These are phyloP conservation scores for Telfairia occidentalis DNA, from an alignment of 331 rosid genomes.

Conservation along the genomic window DNA sequence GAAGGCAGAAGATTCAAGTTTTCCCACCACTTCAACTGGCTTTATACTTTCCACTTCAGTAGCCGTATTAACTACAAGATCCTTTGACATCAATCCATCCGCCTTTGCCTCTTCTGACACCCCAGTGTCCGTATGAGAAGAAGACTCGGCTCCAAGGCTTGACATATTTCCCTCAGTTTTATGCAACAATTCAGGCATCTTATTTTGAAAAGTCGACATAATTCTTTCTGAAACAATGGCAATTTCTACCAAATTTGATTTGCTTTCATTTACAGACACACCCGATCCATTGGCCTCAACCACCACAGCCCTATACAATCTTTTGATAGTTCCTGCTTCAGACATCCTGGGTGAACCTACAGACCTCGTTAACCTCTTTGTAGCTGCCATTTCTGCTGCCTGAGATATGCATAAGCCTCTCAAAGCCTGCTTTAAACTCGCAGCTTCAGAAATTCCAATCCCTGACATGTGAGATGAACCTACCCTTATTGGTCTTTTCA, in stretches of 20 bases:
- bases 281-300: slow-evolving; percentile 41
- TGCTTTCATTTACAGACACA: slow-evolving; percentile 37
- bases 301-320: slow-evolving; percentile 65
- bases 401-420: slow-evolving; percentile 93
- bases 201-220: slow-evolving; percentile 28
- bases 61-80: slow-evolving; percentile 34
- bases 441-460: slow-evolving; percentile 88
- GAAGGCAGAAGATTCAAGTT: slow-evolving; percentile 24
- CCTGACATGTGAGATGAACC: slow-evolving; percentile 64
- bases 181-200: slow-evolving; percentile 22
- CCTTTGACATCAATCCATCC: slow-evolving; percentile 29
- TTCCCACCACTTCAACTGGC: slow-evolving; percentile 20
- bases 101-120: slow-evolving; percentile 19
- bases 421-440: slow-evolving; percentile 90
- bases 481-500: slow-evolving; percentile 78
- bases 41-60: slow-evolving; percentile 25
- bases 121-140: slow-evolving; percentile 21
- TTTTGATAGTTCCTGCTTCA: slow-evolving; percentile 79
- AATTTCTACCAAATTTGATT: slow-evolving; percentile 58
- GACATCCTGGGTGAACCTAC: slow-evolving; percentile 58
- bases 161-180: slow-evolving; percentile 20
- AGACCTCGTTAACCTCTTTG: slow-evolving; percentile 67
- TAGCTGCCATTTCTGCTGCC: slow-evolving; percentile 98
- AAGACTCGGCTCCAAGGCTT: slow-evolving; percentile 25
- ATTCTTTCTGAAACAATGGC: slow-evolving; percentile 59